A percentile compares a stretch with the other conserved stretches of the same genome.
Conservation (phyloP, 2,329 filamentous ascomycete genomes). For the Fusarium sp. region DNA sequence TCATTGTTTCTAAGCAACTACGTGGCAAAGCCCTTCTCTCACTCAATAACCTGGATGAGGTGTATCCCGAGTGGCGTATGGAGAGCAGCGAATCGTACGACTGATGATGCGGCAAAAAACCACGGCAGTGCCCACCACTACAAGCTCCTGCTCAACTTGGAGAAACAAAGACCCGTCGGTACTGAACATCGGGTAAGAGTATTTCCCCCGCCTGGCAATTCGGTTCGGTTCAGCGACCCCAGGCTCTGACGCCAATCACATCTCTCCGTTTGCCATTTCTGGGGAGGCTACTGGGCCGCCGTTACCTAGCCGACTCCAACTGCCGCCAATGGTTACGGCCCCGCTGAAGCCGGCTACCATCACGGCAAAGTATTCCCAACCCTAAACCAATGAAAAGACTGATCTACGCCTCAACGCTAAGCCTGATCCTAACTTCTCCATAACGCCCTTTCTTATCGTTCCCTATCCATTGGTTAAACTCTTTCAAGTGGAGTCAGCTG, state of each 20-base stretch:
- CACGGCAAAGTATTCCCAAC: constrained; percentile 23
- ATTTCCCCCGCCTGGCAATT: constrained; percentile 21
- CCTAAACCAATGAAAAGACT: neutral
- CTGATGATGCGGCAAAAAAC: constrained; percentile 4
- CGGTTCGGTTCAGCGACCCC: constrained; percentile 10
- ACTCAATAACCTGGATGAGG: neutral
- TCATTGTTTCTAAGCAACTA: neutral
- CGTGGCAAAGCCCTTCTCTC: neutral
- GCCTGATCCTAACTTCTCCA: neutral
- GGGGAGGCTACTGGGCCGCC: constrained; percentile 4
- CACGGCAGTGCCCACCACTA: constrained; percentile 18
- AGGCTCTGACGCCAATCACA: constrained; percentile 13
- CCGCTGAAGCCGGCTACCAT: constrained; percentile 34
- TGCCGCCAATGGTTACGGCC: constrained; percentile 35
- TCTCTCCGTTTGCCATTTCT: constrained; percentile 17
- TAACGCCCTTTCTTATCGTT: neutral
- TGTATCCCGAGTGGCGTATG: neutral
- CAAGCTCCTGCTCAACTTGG: constrained; percentile 19
- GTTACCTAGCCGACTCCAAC: constrained; percentile 32
- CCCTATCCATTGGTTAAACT: neutral
- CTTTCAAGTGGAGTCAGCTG: neutral
- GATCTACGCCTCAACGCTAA: neutral
- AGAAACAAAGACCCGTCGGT: constrained; percentile 34
- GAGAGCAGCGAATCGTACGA: constrained; percentile 23
- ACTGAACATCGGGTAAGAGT: constrained; percentile 25